Conservation (phyloP, 495 filamentous ascomycete genomes). For the Evansstolkia leycettana region DNA sequence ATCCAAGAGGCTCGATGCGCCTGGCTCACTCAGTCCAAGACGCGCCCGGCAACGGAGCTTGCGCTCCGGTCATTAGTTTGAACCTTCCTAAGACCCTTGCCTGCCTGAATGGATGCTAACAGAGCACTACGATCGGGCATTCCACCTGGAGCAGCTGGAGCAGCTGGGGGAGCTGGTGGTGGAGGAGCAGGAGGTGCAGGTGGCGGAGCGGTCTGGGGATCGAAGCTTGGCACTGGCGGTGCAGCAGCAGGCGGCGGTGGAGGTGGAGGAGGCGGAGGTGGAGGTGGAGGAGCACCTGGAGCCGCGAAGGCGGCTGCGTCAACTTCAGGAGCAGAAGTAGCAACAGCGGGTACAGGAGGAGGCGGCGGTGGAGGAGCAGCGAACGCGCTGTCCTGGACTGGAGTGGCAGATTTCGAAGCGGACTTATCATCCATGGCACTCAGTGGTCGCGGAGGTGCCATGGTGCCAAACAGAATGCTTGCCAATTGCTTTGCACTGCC, state of each 20-base stretch:
- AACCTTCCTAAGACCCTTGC: conserved; percentile 66
- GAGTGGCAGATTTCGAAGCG: conserved; percentile 25
- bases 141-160: conserved; percentile 19
- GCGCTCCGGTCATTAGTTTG: conserved; percentile 75
- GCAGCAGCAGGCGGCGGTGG: conserved; percentile 19
- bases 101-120: conserved; percentile 68
- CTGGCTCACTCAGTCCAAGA: conserved; percentile 29
- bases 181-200: conserved; percentile 36
- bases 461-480: conserved; percentile 89
- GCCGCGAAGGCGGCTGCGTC: conserved; percentile 13
- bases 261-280: conserved; percentile 22
- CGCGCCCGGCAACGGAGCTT: conserved; percentile 56
- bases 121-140: conserved; percentile 45
- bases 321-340: conserved; percentile 14
- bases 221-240: conserved; percentile 8
- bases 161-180: conserved; percentile 41
- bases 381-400: conserved; percentile 24
- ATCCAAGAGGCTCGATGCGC: too few species aligned
- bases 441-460: conserved; percentile 85
- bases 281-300: conserved; percentile 18
- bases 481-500: conserved; percentile 83
- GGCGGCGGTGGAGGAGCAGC: conserved; percentile 30
- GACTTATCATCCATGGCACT: conserved; percentile 68
- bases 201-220: conserved; percentile 32
- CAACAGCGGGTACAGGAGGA: conserved; percentile 28